phyloP scores from a whole-genome alignment of 1,284 basidiomycete species.

The Neolentinus lepideus region DNA sequence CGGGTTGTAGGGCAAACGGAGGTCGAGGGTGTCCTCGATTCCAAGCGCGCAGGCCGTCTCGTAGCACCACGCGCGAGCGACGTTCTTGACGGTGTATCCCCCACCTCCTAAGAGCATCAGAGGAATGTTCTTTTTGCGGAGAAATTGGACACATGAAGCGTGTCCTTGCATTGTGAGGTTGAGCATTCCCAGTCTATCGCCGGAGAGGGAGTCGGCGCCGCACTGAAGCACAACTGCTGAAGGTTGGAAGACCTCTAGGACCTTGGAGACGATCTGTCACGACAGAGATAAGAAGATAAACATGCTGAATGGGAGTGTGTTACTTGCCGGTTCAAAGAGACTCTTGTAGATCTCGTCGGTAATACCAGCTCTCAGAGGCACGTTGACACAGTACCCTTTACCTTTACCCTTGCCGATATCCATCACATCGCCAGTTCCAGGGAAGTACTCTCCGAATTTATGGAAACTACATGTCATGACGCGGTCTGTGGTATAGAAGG shows the following conservation, averaged over 20 bases:
- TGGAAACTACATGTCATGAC: constrained; percentile 98
- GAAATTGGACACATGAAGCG: constrained; percentile 84
- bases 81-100: constrained; percentile 96
- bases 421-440: constrained; percentile 85
- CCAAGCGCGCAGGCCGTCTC: constrained; percentile 95
- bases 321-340: constrained; percentile 83
- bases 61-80: constrained; percentile 92
- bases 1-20: constrained; percentile 89
- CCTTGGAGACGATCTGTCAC: constrained; percentile 71
- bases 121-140: constrained; percentile 82
- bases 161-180: constrained; percentile 95
- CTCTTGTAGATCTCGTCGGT: constrained; percentile 78
- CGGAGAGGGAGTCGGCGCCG: constrained; percentile 92
- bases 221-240: constrained; percentile 92
- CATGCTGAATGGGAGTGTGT: not conserved
- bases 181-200: constrained; percentile 95
- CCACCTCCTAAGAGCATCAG: constrained; percentile 93
- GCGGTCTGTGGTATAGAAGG: constrained; percentile 95
- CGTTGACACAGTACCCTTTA: constrained; percentile 88
- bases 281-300: not conserved
- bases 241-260: constrained; percentile 88
- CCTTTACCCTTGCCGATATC: constrained; percentile 86
- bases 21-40: constrained; percentile 70
- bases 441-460: constrained; percentile 97
- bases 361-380: constrained; percentile 91